A percentile compares a stretch with the other conserved stretches of the same genome.
Evolutionary conservation across 148 eudicot genomes (phyloP).

Genomic region (Selenicereus undatus): DNA sequence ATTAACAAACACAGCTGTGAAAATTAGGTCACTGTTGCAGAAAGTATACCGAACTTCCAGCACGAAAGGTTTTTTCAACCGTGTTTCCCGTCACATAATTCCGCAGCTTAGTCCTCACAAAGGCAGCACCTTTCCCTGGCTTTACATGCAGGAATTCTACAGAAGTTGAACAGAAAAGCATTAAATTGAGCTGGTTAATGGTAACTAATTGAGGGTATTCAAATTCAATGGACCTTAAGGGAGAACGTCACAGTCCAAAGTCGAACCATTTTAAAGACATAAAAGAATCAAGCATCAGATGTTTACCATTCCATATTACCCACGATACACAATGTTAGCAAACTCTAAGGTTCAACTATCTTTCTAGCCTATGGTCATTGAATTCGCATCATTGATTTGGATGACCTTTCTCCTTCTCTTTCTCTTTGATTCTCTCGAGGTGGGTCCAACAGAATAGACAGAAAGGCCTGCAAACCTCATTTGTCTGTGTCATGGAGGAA

Average conservation of each 20-base stretch:
- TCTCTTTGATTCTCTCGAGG: not conserved
- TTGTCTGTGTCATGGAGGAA: not conserved
- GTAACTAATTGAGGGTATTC: not conserved
- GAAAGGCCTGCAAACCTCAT: not conserved
- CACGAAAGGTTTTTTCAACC: slow-evolving; percentile 93
- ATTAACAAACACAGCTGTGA: not conserved
- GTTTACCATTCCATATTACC: not conserved
- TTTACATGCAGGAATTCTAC: slow-evolving; percentile 95
- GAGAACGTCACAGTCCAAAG: not conserved
- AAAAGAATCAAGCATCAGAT: slow-evolving; percentile 5
- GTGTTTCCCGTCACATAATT: slow-evolving; percentile 84
- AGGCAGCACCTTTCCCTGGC: slow-evolving; percentile 99
- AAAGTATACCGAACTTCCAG: slow-evolving; percentile 73
- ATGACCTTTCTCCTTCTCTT: not conserved
- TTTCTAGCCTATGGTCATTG: no score
- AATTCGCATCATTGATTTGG: not conserved
- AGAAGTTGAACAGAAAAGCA: slow-evolving; percentile 14
- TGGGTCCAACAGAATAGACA: not conserved
- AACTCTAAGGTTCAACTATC: not conserved
- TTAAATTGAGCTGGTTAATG: slow-evolving; percentile 1
- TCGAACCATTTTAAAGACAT: not conserved
- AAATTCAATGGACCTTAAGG: not conserved
- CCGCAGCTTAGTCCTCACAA: slow-evolving; percentile 85
- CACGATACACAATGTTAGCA: not conserved
- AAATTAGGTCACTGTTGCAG: not conserved